These are phyloP conservation scores for Skeletonema costatum DNA, from an alignment of 108 stramenopile species.

Conservation along the genomic window DNA sequence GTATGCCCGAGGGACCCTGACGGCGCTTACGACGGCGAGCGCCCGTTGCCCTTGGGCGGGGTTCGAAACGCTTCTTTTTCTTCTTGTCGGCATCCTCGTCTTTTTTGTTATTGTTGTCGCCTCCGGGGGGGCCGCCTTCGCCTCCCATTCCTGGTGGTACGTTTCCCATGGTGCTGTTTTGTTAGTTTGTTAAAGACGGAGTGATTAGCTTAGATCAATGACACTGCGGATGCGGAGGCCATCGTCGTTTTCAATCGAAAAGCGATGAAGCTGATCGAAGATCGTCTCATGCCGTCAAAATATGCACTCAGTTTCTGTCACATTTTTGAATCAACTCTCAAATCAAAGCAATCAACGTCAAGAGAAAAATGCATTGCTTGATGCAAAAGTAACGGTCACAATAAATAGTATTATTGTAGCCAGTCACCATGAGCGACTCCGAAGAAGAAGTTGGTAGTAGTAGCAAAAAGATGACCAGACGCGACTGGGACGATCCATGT, in stretches of 20 bases:
- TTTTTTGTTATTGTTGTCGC: conserved; percentile 53
- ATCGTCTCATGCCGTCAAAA: not conserved
- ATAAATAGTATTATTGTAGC: too few species aligned
- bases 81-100: conserved; percentile 83
- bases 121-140: conserved; percentile 46
- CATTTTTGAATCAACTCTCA: not conserved
- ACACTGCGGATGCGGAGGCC: not conserved
- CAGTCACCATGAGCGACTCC: too few species aligned
- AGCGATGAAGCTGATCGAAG: not conserved
- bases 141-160: conserved; percentile 80
- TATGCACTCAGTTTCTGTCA: not conserved
- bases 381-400: too few species aligned
- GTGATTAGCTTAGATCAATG: not conserved
- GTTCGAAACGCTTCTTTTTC: conserved; percentile 97
- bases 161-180: conserved; percentile 67
- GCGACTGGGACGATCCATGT: too few species aligned
- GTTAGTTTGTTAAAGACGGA: not conserved
- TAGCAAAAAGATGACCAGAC: too few species aligned
- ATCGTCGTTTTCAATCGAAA: not conserved
- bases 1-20: conserved; percentile 89
- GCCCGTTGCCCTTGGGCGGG: conserved; percentile 69
- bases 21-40: conserved; percentile 91
- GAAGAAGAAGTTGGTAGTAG: too few species aligned
- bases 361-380: too few species aligned
- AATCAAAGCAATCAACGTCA: too few species aligned